Evolutionary conservation across 257 asterid genomes (phyloP).

Genomic region (Lycium barbarum): DNA sequence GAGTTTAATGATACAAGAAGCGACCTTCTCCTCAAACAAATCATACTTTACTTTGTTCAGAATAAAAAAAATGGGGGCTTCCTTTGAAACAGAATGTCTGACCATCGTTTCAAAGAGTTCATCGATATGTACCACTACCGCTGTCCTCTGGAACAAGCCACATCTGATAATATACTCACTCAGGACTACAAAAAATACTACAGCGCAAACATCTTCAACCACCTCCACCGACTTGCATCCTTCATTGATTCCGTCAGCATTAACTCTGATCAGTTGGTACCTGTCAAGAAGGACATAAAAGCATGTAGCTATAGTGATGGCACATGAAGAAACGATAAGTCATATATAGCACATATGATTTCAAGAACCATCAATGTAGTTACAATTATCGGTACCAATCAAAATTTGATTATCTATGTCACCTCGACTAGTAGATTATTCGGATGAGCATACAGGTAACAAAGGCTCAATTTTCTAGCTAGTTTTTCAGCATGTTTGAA

Average conservation of each 20-base stretch:
- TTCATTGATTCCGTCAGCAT: conserved; percentile 23
- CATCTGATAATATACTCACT: conserved; percentile 25
- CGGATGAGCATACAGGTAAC: background rate
- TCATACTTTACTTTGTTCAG: conserved; percentile 37
- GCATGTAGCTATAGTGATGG: too few species aligned
- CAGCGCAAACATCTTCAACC: conserved; percentile 37
- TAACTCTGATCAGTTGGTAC: conserved; percentile 38
- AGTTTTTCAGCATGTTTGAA: background rate
- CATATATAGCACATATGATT: too few species aligned
- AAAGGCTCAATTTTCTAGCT: too few species aligned
- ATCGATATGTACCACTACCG: background rate
- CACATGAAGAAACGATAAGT: conserved; percentile 6
- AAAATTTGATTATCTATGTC: background rate
- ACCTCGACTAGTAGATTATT: background rate
- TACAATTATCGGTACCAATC: too few species aligned
- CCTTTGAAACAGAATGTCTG: conserved; percentile 32
- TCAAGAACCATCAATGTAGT: too few species aligned
- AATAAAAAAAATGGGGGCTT: conserved; percentile 31
- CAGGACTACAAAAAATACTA: conserved; percentile 3
- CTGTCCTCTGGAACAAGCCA: background rate
- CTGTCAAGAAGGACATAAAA: conserved; percentile 17
- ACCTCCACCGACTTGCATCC: conserved; percentile 36
- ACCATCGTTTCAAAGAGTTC: conserved; percentile 35
- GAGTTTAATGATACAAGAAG: background rate
- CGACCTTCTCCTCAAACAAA: conserved; percentile 24